Evolutionary conservation across 2,329 filamentous ascomycete genomes (phyloP).

Genomic region (Botrytis hyacinthi): DNA sequence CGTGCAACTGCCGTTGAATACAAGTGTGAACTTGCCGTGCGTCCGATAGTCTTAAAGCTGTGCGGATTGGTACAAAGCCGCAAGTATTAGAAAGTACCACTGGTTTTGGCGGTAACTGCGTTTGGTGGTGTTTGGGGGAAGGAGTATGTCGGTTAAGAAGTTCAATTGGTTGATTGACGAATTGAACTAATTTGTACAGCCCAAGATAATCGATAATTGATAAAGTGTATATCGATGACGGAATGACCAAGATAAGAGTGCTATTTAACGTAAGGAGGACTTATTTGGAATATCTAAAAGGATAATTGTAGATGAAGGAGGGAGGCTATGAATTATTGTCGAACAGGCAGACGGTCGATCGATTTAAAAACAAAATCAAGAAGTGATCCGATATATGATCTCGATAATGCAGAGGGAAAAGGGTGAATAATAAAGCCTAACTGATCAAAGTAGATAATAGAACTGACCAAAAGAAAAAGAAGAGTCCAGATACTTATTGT

Average conservation of each 20-base stretch:
- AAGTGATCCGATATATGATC: not conserved
- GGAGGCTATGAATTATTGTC: not conserved
- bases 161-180: conserved; percentile 7
- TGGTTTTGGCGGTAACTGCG: not conserved
- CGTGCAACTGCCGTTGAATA: not conserved
- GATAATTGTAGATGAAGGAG: not conserved
- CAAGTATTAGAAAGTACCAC: not conserved
- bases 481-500: not conserved
- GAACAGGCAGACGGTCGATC: not conserved
- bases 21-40: not conserved
- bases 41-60: too few species aligned
- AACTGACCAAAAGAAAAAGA: not conserved
- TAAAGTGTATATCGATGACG: not conserved
- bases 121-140: not conserved
- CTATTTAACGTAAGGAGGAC: not conserved
- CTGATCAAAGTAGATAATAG: not conserved
- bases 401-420: not conserved
- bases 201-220: not conserved
- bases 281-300: not conserved
- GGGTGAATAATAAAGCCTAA: conserved; percentile 2
- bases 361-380: not conserved
- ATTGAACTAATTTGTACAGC: not conserved
- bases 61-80: not conserved
- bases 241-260: conserved; percentile 2
- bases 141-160: not conserved